A percentile compares a stretch with the other conserved stretches of the same genome.
Conservation (phyloP, 2,329 filamentous ascomycete species). For the Fusarium subglutinans region DNA sequence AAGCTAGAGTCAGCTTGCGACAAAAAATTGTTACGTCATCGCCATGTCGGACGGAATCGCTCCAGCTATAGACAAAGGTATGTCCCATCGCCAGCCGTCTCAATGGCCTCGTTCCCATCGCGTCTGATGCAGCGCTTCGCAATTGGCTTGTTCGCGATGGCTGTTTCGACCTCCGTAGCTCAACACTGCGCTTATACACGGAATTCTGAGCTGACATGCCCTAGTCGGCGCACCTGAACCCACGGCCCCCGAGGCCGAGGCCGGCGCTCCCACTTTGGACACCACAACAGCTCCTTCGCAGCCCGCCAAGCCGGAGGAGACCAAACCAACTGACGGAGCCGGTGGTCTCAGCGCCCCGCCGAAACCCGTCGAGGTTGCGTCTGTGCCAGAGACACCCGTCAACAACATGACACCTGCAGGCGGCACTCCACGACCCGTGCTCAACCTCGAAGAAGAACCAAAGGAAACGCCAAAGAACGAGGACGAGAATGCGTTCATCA, state of each 20-base stretch:
- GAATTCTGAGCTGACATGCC: conserved; percentile 22
- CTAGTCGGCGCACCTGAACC: conserved; percentile 45
- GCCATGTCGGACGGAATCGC: conserved; percentile 49
- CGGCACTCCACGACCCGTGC: conserved; percentile 48
- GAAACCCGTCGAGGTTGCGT: conserved; percentile 50
- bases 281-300: conserved; percentile 37
- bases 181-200: neutral
- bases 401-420: conserved; percentile 48
- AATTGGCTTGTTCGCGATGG: conserved; percentile 30
- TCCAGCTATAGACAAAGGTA: conserved; percentile 51
- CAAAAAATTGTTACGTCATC: conserved; percentile 46
- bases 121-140: neutral
- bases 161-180: neutral
- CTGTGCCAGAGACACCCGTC: conserved; percentile 50
- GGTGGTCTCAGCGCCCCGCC: conserved; percentile 35
- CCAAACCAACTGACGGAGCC: conserved; percentile 24
- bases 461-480: conserved; percentile 39
- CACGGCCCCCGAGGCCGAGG: conserved; percentile 42
- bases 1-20: conserved; percentile 32
- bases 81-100: conserved; percentile 27
- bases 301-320: conserved; percentile 35
- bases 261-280: conserved; percentile 41
- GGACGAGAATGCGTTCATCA: conserved; percentile 39
- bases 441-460: conserved; percentile 46
- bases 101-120: conserved; percentile 8